phyloP scores from a whole-genome alignment of 352 stramenopile genomes.

The Pythium angustatum region DNA sequence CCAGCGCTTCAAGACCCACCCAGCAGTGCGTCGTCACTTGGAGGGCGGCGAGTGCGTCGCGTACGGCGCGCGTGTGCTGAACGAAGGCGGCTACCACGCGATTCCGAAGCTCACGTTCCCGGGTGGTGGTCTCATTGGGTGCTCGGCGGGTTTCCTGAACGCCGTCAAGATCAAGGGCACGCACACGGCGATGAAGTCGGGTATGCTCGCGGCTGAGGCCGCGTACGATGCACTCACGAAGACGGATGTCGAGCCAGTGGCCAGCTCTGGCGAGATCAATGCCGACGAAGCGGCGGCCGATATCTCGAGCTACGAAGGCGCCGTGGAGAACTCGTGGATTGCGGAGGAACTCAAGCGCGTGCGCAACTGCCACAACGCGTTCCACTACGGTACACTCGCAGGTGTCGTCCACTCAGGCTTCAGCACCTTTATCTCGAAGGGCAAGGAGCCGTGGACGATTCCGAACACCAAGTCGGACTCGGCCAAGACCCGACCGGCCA shows the following conservation, averaged over 20 bases:
- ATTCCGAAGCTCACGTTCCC: conserved; percentile 99
- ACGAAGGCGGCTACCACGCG: conserved; percentile 95
- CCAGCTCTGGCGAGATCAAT: conserved; percentile 75
- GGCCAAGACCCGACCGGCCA: conserved; percentile 91
- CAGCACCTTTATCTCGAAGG: conserved; percentile 92
- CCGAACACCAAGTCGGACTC: conserved; percentile 83
- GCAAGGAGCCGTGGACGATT: conserved; percentile 97
- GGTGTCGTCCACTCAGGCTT: conserved; percentile 95
- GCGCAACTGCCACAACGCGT: conserved; percentile 96
- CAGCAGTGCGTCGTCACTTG: conserved; percentile 91
- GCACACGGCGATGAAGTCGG: conserved; percentile 99
- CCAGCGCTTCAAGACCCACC: conserved; percentile 99
- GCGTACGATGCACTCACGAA: conserved; percentile 88
- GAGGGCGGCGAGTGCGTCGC: conserved; percentile 96
- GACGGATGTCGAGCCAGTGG: conserved; percentile 54
- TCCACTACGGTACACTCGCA: conserved; percentile 93
- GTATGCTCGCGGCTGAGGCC: conserved; percentile 96
- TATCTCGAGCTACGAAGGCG: conserved; percentile 85
- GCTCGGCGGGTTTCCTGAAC: conserved; percentile 98
- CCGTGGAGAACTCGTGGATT: conserved; percentile 95
- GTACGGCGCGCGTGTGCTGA: conserved; percentile 96
- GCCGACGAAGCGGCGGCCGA: conserved; percentile 55
- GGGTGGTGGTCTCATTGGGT: conserved; percentile 95
- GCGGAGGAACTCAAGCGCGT: conserved; percentile 96
- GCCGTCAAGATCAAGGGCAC: conserved; percentile 99